These are phyloP conservation scores for Arthrobotrys conoides DNA, from an alignment of 2,329 filamentous ascomycete genomes.

Conservation along the genomic window DNA sequence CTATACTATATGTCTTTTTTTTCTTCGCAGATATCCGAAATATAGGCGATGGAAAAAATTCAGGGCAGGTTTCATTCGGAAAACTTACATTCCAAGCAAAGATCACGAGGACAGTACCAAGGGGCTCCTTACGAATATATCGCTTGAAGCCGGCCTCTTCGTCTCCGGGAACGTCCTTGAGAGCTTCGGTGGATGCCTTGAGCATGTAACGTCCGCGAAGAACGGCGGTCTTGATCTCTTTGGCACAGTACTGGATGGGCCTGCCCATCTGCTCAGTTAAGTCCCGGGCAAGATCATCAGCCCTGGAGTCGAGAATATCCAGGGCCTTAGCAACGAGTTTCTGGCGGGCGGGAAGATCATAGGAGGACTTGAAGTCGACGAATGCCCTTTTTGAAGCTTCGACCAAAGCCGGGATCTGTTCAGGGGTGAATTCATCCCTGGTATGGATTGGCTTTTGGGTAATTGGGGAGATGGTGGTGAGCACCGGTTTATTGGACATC, in stretches of 20 bases:
- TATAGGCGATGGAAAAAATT: conserved; percentile 1
- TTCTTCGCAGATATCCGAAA: conserved; percentile 27
- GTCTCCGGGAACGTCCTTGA: conserved; percentile 86
- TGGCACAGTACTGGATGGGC: conserved; percentile 87
- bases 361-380: conserved; percentile 79
- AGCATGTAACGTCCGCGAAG: conserved; percentile 88
- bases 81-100: conserved; percentile 94
- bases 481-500: conserved; percentile 66
- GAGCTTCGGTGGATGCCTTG: conserved; percentile 82
- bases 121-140: conserved; percentile 88
- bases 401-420: conserved; percentile 80
- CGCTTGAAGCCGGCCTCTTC: conserved; percentile 88
- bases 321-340: conserved; percentile 85
- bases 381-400: conserved; percentile 81
- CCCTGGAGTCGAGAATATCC: conserved; percentile 76
- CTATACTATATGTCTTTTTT: conserved; percentile 18
- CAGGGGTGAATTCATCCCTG: conserved; percentile 79
- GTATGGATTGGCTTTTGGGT: conserved; percentile 88
- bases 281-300: conserved; percentile 86
- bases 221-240: conserved; percentile 86
- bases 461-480: conserved; percentile 87
- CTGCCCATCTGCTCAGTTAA: conserved; percentile 95
- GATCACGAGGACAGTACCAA: conserved; percentile 88
- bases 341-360: conserved; percentile 79
- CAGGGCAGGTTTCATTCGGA: not conserved